Conservation (phyloP, 169 alveolate species). For the Plasmodium ovale region DNA sequence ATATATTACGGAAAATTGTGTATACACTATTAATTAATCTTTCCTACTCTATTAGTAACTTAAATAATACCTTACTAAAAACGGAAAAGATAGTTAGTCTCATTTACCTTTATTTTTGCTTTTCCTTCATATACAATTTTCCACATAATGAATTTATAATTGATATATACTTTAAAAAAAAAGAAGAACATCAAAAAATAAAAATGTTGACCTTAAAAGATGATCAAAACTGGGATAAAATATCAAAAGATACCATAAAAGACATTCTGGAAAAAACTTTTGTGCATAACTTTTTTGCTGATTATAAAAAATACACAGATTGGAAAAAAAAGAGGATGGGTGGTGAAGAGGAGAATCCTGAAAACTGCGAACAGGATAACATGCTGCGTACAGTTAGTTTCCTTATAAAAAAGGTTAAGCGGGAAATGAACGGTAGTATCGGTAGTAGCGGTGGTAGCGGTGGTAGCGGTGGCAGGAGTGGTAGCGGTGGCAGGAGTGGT, state of each 20-base stretch:
- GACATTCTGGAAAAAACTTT: conserved; percentile 34
- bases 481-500: neutral
- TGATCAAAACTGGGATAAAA: neutral
- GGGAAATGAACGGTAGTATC: neutral
- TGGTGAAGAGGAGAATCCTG: neutral
- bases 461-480: neutral
- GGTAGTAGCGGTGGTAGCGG: neutral
- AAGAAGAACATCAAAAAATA: neutral
- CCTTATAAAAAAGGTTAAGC: conserved; percentile 49
- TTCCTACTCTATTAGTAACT: conserved; percentile 50
- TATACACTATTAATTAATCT: conserved; percentile 32
- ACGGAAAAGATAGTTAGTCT: conserved; percentile 48
- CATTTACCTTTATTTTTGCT: conserved; percentile 40
- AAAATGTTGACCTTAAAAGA: conserved; percentile 4
- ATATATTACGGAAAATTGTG: neutral
- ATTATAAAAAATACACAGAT: conserved; percentile 38
- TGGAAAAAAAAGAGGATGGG: conserved; percentile 9
- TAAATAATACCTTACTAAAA: conserved; percentile 1
- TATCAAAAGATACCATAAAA: conserved; percentile 22
- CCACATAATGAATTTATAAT: conserved; percentile 57
- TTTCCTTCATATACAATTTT: conserved; percentile 53
- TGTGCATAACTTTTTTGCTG: conserved; percentile 52
- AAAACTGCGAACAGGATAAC: conserved; percentile 19
- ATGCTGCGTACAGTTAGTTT: conserved; percentile 21
- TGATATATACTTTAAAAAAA: conserved; percentile 40